Conservation (phyloP, 1,284 basidiomycete genomes). For the Cryptococcus floricola region DNA sequence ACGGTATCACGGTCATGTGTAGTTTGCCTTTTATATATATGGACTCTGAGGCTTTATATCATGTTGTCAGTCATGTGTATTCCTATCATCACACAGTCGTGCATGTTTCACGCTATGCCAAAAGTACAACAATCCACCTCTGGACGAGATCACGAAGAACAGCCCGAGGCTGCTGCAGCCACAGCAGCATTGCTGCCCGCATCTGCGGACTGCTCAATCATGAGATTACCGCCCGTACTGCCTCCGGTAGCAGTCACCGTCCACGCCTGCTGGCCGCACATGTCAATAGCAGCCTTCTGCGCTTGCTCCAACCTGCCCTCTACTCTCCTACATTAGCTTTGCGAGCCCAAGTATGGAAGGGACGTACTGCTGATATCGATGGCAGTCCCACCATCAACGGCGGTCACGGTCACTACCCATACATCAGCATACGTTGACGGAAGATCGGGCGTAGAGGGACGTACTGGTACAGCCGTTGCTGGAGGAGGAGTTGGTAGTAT, state of each 20-base stretch:
- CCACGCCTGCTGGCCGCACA: constrained; percentile 8
- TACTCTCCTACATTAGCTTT: background rate
- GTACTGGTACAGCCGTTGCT: constrained; percentile 8
- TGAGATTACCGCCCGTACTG: constrained; percentile 2
- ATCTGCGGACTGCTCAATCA: constrained; percentile 2
- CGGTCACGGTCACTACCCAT: constrained; percentile 6
- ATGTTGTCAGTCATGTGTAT: too few relatives aligned
- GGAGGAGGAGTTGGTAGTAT: background rate
- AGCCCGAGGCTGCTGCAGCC: too few relatives aligned
- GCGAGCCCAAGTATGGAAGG: too few relatives aligned
- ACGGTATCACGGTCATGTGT: too few relatives aligned
- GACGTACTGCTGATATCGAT: constrained; percentile 9
- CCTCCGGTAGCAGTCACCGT: constrained; percentile 6
- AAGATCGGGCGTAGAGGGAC: background rate
- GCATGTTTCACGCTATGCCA: too few relatives aligned
- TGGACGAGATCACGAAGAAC: too few relatives aligned
- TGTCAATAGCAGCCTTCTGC: constrained; percentile 3
- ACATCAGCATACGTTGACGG: too few relatives aligned
- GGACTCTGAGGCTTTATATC: too few relatives aligned
- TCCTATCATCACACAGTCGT: too few relatives aligned
- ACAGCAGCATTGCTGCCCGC: too few relatives aligned
- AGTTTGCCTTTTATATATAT: too few relatives aligned
- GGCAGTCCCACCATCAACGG: constrained; percentile 8
- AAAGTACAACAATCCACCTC: too few relatives aligned
- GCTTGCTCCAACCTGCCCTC: constrained; percentile 10